Conservation (phyloP, 2,329 filamentous ascomycete species). For the Beauveria caledonica region DNA sequence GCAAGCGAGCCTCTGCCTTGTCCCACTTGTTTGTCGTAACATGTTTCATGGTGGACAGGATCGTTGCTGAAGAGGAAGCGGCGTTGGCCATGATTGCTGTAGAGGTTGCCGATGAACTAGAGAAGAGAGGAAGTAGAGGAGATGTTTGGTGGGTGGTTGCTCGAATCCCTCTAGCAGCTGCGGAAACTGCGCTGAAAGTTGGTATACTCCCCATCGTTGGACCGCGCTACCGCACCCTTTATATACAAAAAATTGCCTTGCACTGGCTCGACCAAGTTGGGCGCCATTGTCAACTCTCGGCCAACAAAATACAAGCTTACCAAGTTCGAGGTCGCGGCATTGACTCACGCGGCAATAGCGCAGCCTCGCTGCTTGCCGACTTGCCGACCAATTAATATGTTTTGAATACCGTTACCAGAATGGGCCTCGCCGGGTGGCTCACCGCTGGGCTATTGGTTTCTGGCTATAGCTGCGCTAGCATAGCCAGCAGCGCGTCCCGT, state of each 20-base stretch:
- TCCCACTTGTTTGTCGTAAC: constrained; percentile 8
- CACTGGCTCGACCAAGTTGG: not conserved
- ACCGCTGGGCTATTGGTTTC: too few relatives aligned
- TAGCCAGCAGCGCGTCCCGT: too few relatives aligned
- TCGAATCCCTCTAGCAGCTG: not conserved
- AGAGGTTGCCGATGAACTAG: too few relatives aligned
- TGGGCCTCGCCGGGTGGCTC: too few relatives aligned
- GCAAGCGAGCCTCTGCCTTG: constrained; percentile 5
- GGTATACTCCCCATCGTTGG: not conserved
- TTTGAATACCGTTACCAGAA: too few relatives aligned
- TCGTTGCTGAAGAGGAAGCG: constrained; percentile 4
- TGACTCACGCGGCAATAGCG: not conserved
- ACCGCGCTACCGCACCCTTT: not conserved
- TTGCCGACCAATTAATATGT: not conserved
- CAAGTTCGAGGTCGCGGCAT: not conserved
- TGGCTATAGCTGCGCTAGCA: too few relatives aligned
- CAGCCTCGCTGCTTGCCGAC: not conserved
- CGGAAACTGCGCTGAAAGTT: not conserved
- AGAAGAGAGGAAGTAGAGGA: too few relatives aligned
- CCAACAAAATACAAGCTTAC: not conserved
- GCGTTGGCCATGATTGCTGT: constrained; percentile 8
- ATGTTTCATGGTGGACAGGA: constrained; percentile 10
- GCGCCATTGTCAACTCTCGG: not conserved
- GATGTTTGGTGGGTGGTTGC: not conserved
- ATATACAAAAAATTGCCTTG: not conserved